Evolutionary conservation across 768 basidiomycete genomes (phyloP).

Genomic region (Hericium coralloides): DNA sequence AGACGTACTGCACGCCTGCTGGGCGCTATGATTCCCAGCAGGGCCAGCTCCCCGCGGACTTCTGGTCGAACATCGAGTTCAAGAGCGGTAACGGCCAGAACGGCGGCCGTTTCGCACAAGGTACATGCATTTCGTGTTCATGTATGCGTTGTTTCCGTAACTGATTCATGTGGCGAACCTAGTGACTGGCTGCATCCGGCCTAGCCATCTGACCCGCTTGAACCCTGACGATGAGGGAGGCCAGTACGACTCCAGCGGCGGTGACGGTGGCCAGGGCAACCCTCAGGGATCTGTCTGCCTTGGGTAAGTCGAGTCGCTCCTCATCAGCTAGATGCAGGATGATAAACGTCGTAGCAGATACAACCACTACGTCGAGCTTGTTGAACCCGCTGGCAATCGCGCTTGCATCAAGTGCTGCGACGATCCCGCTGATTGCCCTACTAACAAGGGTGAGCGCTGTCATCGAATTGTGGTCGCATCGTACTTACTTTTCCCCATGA

Average conservation of each 20-base stretch:
- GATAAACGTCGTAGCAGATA: constrained; percentile 24
- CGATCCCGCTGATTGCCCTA: constrained; percentile 44
- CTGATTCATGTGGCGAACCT: background rate
- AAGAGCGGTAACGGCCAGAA: constrained; percentile 32
- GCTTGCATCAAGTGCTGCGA: constrained; percentile 56
- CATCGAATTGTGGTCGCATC: background rate
- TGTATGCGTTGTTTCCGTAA: too few relatives aligned
- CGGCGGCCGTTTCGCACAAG: constrained; percentile 35
- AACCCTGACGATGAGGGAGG: constrained; percentile 42
- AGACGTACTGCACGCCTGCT: constrained; percentile 41
- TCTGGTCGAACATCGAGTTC: constrained; percentile 44
- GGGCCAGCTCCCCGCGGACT: constrained; percentile 35
- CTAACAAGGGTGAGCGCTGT: constrained; percentile 30
- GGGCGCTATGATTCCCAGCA: constrained; percentile 32
- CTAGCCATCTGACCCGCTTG: constrained; percentile 32
- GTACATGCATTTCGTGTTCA: background rate
- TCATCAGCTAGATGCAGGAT: too few relatives aligned
- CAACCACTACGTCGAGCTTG: constrained; percentile 51
- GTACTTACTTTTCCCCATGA: background rate
- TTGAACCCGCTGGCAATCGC: constrained; percentile 41
- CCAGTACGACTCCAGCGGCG: constrained; percentile 53
- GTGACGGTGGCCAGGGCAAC: constrained; percentile 39
- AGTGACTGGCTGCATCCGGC: constrained; percentile 52
- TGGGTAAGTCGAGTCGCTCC: constrained; percentile 27
- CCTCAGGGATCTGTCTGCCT: constrained; percentile 42